These are phyloP conservation scores for Vitis labrusca DNA, from an alignment of 164 flowering plant genomes.

Conservation along the genomic window DNA sequence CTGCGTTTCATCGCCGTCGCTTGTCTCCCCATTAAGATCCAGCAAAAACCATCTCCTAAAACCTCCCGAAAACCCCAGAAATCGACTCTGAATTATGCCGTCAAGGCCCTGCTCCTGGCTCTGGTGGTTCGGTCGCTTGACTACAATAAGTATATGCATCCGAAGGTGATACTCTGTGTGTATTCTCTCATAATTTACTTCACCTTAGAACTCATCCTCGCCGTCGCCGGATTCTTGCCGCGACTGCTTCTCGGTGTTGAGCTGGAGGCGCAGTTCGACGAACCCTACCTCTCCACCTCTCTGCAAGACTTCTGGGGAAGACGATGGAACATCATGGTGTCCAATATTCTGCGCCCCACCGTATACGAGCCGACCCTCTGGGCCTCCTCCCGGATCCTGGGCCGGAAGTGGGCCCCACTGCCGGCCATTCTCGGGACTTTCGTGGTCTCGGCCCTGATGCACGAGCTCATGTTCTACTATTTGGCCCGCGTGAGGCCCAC, in stretches of 20 bases:
- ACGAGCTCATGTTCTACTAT: conserved; percentile 40
- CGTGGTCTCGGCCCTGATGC: conserved; percentile 37
- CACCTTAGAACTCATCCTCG: conserved; percentile 31
- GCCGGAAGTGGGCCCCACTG: conserved; percentile 18
- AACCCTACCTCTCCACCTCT: conserved; percentile 51
- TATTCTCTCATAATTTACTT: conserved; percentile 37
- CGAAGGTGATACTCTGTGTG: conserved; percentile 13
- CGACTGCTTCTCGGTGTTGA: conserved; percentile 27
- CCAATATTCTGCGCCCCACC: conserved; percentile 37
- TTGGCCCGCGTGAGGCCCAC: conserved; percentile 22
- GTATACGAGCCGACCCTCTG: conserved; percentile 31
- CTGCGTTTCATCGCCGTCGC: conserved; percentile 35
- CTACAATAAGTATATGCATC: conserved; percentile 25
- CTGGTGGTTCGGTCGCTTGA: conserved; percentile 17
- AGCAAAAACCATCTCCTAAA: conserved; percentile 1
- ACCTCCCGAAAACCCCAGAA: conserved; percentile 8
- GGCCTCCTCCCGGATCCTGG: not conserved
- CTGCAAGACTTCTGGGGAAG: conserved; percentile 65
- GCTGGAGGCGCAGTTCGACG: conserved; percentile 53
- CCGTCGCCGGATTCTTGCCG: conserved; percentile 16
- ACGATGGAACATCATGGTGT: conserved; percentile 55
- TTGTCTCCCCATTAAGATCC: conserved; percentile 43
- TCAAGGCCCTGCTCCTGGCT: conserved; percentile 22
- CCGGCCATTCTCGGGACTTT: conserved; percentile 25
- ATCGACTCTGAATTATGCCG: conserved; percentile 22